Conservation (phyloP, 2,329 filamentous ascomycete genomes). For the Aspergillus sp. region DNA sequence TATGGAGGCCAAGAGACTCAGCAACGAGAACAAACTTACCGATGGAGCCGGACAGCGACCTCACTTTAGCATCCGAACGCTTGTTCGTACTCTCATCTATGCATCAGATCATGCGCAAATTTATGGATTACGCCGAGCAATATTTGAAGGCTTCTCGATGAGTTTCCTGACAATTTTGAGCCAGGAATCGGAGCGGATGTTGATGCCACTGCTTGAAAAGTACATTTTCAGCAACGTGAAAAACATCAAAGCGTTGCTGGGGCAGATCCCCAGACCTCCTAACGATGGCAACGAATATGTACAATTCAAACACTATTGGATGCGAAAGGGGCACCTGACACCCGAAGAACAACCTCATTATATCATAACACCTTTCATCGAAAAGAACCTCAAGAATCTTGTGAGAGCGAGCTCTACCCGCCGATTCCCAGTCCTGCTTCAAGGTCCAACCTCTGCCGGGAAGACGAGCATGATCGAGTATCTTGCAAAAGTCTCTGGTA, state of each 20-base stretch:
- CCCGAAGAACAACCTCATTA: slow-evolving; percentile 79
- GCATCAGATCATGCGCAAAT: slow-evolving; percentile 79
- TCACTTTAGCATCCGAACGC: slow-evolving; percentile 92
- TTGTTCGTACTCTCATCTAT: slow-evolving; percentile 87
- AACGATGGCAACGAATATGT: slow-evolving; percentile 76
- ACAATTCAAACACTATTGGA: slow-evolving; percentile 86
- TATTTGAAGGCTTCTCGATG: slow-evolving; percentile 98
- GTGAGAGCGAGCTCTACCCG: slow-evolving; percentile 90
- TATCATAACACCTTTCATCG: slow-evolving; percentile 93
- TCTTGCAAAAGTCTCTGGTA: slow-evolving; percentile 91
- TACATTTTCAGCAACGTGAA: slow-evolving; percentile 72
- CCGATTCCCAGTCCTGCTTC: slow-evolving; percentile 88
- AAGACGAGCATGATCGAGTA: slow-evolving; percentile 99
- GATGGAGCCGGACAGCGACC: slow-evolving; percentile 95
- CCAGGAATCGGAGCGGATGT: slow-evolving; percentile 73
- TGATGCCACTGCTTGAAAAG: slow-evolving; percentile 77
- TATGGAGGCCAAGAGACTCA: slow-evolving; percentile 78
- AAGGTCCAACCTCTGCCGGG: slow-evolving; percentile 93
- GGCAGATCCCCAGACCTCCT: slow-evolving; percentile 74
- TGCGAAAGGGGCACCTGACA: slow-evolving; percentile 69
- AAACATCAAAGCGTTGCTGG: slow-evolving; percentile 70
- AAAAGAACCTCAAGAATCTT: slow-evolving; percentile 90
- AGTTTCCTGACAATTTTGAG: slow-evolving; percentile 90
- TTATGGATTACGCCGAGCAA: slow-evolving; percentile 79
- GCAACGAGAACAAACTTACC: slow-evolving; percentile 78